Percentiles rank a stretch among this genome's conserved stretches.
Evolutionary conservation across 345 rosid species (phyloP).

Genomic region (Euclidium syriacum): DNA sequence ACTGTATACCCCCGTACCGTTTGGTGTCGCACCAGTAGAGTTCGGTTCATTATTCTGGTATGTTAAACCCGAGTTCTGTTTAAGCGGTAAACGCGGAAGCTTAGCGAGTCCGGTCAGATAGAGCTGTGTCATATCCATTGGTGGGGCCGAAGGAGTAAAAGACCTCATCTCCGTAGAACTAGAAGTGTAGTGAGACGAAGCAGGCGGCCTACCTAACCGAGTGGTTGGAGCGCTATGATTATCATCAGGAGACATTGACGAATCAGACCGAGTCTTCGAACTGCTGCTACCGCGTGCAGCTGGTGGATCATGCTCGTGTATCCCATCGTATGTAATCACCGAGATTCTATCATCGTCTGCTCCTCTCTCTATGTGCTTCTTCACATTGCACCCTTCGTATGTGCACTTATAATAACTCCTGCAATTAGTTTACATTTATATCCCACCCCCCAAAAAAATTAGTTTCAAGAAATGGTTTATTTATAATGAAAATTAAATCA

Average conservation of each 20-base stretch:
- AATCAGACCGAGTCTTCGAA: not conserved
- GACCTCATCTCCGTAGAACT: too few species aligned
- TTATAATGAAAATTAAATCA: not conserved
- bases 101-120: conserved; percentile 8
- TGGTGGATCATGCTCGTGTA: conserved; percentile 15
- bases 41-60: conserved; percentile 4
- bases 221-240: not conserved
- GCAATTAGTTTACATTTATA: too few species aligned
- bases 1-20: not conserved
- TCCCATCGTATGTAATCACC: conserved; percentile 20
- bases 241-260: conserved; percentile 2
- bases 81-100: not conserved
- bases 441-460: too few species aligned
- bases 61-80: not conserved
- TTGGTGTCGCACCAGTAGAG: not conserved
- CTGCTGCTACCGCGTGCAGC: not conserved
- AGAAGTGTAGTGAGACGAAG: too few species aligned
- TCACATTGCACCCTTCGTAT: conserved; percentile 1
- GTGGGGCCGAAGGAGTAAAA: not conserved
- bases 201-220: not conserved
- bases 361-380: conserved; percentile 32
- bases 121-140: not conserved
- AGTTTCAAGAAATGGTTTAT: too few species aligned
- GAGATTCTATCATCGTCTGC: not conserved
- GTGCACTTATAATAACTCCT: conserved; percentile 31